Conservation (phyloP, 1,284 basidiomycete species). For the Sporisorium sorghi region DNA sequence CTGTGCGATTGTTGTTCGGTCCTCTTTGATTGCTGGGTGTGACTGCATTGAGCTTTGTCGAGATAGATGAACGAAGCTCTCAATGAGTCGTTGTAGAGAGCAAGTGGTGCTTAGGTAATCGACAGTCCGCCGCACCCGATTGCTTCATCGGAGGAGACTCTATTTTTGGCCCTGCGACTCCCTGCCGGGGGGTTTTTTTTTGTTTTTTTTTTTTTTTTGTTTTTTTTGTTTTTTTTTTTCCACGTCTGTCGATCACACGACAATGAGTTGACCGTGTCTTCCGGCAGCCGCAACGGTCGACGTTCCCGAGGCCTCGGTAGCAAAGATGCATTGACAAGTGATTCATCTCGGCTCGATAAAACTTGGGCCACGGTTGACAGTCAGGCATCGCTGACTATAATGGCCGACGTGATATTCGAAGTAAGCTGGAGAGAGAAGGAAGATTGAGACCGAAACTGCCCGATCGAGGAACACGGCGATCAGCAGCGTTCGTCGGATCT, state of each 20-base stretch:
- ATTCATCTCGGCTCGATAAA: background rate
- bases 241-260: constrained; percentile 2
- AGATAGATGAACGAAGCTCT: too few relatives aligned
- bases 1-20: background rate
- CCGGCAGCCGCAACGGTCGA: background rate
- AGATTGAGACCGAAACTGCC: too few relatives aligned
- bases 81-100: too few relatives aligned
- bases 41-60: background rate
- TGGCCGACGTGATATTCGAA: background rate
- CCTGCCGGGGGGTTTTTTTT: background rate
- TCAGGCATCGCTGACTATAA: background rate
- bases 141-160: too few relatives aligned
- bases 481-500: too few relatives aligned
- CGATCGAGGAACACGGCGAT: too few relatives aligned
- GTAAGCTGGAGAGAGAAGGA: background rate
- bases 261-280: background rate
- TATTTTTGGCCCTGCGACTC: background rate
- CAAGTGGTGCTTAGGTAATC: too few relatives aligned
- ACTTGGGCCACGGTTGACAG: background rate
- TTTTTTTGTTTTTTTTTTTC: too few relatives aligned
- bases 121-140: too few relatives aligned
- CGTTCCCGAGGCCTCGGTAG: background rate
- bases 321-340: background rate
- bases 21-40: background rate
- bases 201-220: background rate